These are phyloP conservation scores for Ceratobasidium sp. DNA, from an alignment of 1,284 basidiomycete genomes.

Conservation along the genomic window DNA sequence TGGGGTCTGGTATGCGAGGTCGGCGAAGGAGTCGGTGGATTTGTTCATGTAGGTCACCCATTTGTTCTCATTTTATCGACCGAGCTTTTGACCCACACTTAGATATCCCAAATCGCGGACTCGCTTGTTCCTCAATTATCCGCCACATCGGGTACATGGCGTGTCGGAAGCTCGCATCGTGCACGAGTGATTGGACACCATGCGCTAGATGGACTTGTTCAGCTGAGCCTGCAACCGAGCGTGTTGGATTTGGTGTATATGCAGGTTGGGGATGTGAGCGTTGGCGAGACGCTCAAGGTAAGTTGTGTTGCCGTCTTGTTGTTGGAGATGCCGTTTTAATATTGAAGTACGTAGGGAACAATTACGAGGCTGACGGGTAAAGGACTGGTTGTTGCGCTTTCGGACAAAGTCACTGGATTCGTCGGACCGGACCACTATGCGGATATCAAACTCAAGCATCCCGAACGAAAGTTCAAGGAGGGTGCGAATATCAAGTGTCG, in stretches of 20 bases:
- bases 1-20: constrained; percentile 80
- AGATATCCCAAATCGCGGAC: constrained; percentile 96
- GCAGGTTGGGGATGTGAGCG: constrained; percentile 81
- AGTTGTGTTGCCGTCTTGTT: constrained; percentile 1
- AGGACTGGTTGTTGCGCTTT: constrained; percentile 83
- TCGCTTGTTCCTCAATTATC: constrained; percentile 84
- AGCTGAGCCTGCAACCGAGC: constrained; percentile 84
- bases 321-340: neutral
- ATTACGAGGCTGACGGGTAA: constrained; percentile 82
- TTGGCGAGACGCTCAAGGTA: constrained; percentile 80
- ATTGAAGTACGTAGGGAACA: constrained; percentile 58
- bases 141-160: constrained; percentile 76
- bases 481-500: constrained; percentile 87
- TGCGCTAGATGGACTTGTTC: constrained; percentile 86
- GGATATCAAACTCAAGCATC: constrained; percentile 91
- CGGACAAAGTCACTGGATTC: constrained; percentile 88
- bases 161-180: constrained; percentile 76
- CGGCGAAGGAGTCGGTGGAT: constrained; percentile 71
- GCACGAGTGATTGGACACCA: constrained; percentile 92
- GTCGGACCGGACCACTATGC: constrained; percentile 96
- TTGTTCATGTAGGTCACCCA: constrained; percentile 74
- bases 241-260: constrained; percentile 89
- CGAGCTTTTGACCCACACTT: constrained; percentile 29
- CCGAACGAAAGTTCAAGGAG: constrained; percentile 88
- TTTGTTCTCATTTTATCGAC: neutral